A percentile compares a stretch with the other conserved stretches of the same genome.
Evolutionary conservation across 2,329 filamentous ascomycete genomes (phyloP).

Genomic region (Colletotrichum costaricense): DNA sequence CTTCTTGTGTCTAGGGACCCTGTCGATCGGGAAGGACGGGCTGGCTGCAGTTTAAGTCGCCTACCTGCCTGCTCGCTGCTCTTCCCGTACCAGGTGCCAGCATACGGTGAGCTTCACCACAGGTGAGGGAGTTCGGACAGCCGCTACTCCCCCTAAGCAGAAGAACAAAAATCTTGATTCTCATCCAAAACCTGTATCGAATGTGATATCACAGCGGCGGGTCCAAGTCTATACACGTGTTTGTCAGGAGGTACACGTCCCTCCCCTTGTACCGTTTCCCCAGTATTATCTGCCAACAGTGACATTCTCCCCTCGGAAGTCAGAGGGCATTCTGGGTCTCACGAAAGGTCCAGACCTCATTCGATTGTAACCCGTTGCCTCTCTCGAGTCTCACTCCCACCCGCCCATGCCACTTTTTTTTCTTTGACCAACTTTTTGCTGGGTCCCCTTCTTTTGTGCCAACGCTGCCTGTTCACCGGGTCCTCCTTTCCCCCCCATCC

Average conservation of each 20-base stretch:
- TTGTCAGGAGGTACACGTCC: neutral
- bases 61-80: too few relatives aligned
- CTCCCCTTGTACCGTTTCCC: neutral
- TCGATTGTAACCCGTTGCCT: neutral
- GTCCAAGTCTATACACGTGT: neutral
- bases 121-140: conserved; percentile 9
- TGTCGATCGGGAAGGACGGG: conserved; percentile 1
- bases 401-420: neutral
- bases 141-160: neutral
- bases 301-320: neutral
- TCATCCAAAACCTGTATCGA: conserved; percentile 7
- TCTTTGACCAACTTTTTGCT: neutral
- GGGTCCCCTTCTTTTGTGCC: neutral
- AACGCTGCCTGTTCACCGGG: neutral
- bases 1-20: neutral
- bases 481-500: neutral
- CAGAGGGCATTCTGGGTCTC: too few relatives aligned
- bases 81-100: too few relatives aligned
- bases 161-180: neutral
- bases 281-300: neutral
- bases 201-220: conserved; percentile 35
- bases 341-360: neutral
- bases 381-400: neutral
- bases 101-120: too few relatives aligned
- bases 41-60: neutral